Conservation (phyloP, 108 stramenopile species). For the Pseudonitzschia pungens region DNA sequence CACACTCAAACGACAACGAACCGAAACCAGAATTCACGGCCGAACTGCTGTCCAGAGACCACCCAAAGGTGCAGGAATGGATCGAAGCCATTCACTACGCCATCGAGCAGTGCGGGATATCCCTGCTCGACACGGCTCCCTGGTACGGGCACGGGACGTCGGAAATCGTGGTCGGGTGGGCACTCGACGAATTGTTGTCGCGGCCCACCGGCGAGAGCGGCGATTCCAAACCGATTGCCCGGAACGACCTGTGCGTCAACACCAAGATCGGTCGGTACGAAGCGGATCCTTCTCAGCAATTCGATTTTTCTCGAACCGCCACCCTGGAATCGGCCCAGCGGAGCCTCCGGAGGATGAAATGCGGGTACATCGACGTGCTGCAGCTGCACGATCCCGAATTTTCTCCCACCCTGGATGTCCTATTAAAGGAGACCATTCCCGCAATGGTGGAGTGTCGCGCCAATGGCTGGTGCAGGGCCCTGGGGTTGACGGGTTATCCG, state of each 20-base stretch:
- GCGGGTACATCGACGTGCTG: constrained; percentile 80
- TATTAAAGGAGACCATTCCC: constrained; percentile 81
- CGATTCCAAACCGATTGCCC: constrained; percentile 22
- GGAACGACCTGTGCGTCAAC: constrained; percentile 56
- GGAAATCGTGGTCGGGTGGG: constrained; percentile 82
- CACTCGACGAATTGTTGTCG: constrained; percentile 43
- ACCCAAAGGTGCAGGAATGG: constrained; percentile 74
- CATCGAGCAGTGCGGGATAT: constrained; percentile 63
- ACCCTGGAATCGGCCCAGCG: constrained; percentile 70
- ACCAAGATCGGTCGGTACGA: constrained; percentile 89
- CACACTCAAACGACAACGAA: neutral
- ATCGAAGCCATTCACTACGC: constrained; percentile 74
- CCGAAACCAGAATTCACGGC: constrained; percentile 4
- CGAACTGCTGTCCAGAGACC: constrained; percentile 25
- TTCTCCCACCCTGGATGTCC: constrained; percentile 58
- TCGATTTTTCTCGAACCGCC: constrained; percentile 81
- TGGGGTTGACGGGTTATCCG: constrained; percentile 92
- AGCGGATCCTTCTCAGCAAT: constrained; percentile 68
- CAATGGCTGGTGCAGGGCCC: constrained; percentile 66
- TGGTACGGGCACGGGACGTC: constrained; percentile 89
- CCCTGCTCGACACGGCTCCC: constrained; percentile 83
- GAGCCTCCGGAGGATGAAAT: constrained; percentile 60
- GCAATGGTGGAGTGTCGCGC: constrained; percentile 60
- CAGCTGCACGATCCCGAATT: constrained; percentile 95
- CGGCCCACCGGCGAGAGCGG: neutral